These are phyloP conservation scores for Cercophora samala DNA, from an alignment of 495 filamentous ascomycete genomes.

Conservation along the genomic window DNA sequence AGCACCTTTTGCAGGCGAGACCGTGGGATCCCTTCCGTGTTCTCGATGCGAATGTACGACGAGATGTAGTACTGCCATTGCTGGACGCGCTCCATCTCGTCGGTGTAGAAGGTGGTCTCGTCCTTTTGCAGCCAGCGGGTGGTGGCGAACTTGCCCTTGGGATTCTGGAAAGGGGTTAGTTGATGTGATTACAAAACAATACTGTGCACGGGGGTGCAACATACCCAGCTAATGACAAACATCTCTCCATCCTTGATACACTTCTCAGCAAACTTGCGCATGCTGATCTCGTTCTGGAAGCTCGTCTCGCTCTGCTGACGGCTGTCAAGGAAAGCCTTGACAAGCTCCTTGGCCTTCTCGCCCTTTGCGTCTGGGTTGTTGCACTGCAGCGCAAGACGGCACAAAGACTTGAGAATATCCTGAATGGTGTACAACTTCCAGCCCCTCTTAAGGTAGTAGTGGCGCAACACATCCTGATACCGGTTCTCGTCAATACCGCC, in stretches of 20 bases:
- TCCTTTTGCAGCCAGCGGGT: conserved; percentile 73
- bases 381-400: conserved; percentile 70
- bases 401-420: conserved; percentile 72
- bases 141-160: conserved; percentile 55
- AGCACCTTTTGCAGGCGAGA: conserved; percentile 61
- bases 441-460: conserved; percentile 81
- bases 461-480: conserved; percentile 85
- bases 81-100: conserved; percentile 56
- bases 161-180: conserved; percentile 44
- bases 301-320: conserved; percentile 77
- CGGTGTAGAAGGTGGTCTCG: conserved; percentile 73
- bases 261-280: conserved; percentile 82
- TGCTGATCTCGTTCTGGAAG: conserved; percentile 76
- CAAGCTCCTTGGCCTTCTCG: conserved; percentile 85
- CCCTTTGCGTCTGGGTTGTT: conserved; percentile 72
- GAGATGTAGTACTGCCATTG: conserved; percentile 92
- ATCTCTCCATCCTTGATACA: conserved; percentile 85
- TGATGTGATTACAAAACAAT: neutral
- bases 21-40: conserved; percentile 77
- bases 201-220: conserved; percentile 30
- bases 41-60: conserved; percentile 80
- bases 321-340: conserved; percentile 76
- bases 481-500: conserved; percentile 74
- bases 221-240: conserved; percentile 80
- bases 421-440: conserved; percentile 89